Conservation (phyloP, 768 basidiomycete species). For the Mycena indigotica region DNA sequence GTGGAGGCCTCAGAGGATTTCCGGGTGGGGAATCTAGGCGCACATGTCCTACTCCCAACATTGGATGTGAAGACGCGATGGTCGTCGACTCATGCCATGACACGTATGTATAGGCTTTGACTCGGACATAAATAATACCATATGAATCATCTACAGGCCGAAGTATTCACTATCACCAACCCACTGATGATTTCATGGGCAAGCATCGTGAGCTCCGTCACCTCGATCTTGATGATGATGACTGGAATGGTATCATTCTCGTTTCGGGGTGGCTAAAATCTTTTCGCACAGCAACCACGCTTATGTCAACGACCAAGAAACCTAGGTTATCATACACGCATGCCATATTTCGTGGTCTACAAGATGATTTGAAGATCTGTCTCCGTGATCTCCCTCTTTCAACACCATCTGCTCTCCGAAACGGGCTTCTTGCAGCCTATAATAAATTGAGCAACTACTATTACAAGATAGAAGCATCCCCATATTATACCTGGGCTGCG, state of each 20-base stretch:
- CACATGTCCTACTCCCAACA: conserved; percentile 20
- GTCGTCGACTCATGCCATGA: conserved; percentile 22
- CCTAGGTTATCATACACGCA: conserved; percentile 21
- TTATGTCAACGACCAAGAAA: conserved; percentile 24
- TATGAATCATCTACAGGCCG: not conserved
- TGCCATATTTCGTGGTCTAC: conserved; percentile 18
- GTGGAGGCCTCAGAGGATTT: conserved; percentile 3
- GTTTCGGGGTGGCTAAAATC: conserved; percentile 10
- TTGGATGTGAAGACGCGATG: conserved; percentile 22
- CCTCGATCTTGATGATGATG: not conserved
- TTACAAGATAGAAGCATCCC: conserved; percentile 18
- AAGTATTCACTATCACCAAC: not conserved
- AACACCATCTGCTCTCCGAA: conserved; percentile 5
- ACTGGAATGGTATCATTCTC: conserved; percentile 6
- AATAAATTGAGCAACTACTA: conserved; percentile 25
- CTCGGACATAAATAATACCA: not conserved
- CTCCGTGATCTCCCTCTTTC: conserved; percentile 11
- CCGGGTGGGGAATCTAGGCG: not conserved
- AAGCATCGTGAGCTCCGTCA: not conserved
- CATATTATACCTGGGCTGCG: conserved; percentile 19
- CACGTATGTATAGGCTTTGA: not conserved
- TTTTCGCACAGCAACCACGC: conserved; percentile 12
- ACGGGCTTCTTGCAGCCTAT: conserved; percentile 14
- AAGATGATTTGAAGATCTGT: conserved; percentile 3
- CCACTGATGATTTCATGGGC: conserved; percentile 1